Percentiles rank a stretch among this genome's conserved stretches.
These are phyloP conservation scores for Backusella westeae DNA, from an alignment of 192 early-diverging fungal species.

Conservation along the genomic window DNA sequence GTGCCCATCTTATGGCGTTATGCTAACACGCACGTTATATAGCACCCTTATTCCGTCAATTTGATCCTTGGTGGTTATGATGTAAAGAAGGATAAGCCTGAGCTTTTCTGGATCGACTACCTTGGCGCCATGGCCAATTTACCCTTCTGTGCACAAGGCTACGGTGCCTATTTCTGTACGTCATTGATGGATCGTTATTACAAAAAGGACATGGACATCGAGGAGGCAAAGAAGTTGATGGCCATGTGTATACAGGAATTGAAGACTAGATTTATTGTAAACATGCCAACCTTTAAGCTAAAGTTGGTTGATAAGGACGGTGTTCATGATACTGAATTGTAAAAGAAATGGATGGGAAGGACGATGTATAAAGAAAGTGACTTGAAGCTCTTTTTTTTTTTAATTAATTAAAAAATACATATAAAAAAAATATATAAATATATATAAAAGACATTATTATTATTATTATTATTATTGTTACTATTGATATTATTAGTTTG, in stretches of 20 bases:
- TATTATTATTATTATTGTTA: not conserved
- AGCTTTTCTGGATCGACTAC: slow-evolving; percentile 94
- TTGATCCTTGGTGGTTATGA: slow-evolving; percentile 86
- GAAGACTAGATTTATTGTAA: slow-evolving; percentile 79
- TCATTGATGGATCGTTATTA: slow-evolving; percentile 95
- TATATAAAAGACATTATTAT: not conserved
- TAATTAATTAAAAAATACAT: slow-evolving; percentile 2
- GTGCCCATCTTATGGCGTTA: no score
- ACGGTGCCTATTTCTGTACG: slow-evolving; percentile 87
- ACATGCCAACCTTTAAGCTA: slow-evolving; percentile 79
- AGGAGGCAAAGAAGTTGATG: slow-evolving; percentile 82
- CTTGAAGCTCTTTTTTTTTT: not conserved
- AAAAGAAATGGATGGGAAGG: slow-evolving; percentile 20
- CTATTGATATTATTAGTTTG: not conserved
- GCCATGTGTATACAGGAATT: slow-evolving; percentile 84
- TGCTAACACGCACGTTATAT: not conserved
- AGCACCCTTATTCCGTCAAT: slow-evolving; percentile 90
- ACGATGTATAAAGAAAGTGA: not conserved
- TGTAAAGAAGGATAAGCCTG: slow-evolving; percentile 64
- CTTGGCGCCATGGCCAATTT: slow-evolving; percentile 74
- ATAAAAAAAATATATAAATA: not conserved
- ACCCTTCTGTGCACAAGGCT: slow-evolving; percentile 88
- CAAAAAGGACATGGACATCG: slow-evolving; percentile 72
- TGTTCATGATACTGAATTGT: slow-evolving; percentile 60
- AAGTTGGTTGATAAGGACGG: slow-evolving; percentile 90